Evolutionary conservation across 1,139 yeast genomes (phyloP), one percentile per base, ranked within the genome.

Genomic region (Taiozyma sp.): DNA sequence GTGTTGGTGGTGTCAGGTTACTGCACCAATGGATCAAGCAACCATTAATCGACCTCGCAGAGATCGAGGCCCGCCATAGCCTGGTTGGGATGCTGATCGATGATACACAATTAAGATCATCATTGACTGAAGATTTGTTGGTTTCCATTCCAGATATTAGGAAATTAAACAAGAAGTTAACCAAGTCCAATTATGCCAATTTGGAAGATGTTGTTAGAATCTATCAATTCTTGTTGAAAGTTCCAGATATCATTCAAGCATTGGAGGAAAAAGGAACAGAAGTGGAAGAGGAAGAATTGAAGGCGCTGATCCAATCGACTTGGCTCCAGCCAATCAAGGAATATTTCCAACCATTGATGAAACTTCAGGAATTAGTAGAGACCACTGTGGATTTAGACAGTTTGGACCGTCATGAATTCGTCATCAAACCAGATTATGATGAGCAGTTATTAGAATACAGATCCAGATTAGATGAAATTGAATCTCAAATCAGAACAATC

Each of bases 1-100:
- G 96, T 3, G 75, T 83, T 1, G 88, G 95, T 22, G 99, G 99
- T 4, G 75, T 93, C 2, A 77, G 98, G 58, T 70, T 91, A 49
- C 75, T 93, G 39, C 83, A 93, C 13, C 97, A 89, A 63, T 93
- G 99, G 99, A 75, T 95, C 56, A 93, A 93, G 62, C 99, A 93
- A 67, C 99, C 99, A 0, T 74, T 93, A 47, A 83, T 96, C 51
- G 80, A 80, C 57, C 64, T 77, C 22, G 63, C 63, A 0, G 79
- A 75, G 48, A 91, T 93, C 43, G 67, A 71, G 43, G 76, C 81
- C 40, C 78, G 99, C 50, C 97, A 88, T 56, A 67, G 73, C 8
- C 72, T 93, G 50, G 96, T 93, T 10, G 85, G 80, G 42, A 76
- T 78, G 52, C 71, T 93, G 59, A 74, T 88, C n/a, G 79, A 85